Base-by-base conservation (phyloP, 148 eudicot species). In the Camellia lanceoleosa region DNA sequence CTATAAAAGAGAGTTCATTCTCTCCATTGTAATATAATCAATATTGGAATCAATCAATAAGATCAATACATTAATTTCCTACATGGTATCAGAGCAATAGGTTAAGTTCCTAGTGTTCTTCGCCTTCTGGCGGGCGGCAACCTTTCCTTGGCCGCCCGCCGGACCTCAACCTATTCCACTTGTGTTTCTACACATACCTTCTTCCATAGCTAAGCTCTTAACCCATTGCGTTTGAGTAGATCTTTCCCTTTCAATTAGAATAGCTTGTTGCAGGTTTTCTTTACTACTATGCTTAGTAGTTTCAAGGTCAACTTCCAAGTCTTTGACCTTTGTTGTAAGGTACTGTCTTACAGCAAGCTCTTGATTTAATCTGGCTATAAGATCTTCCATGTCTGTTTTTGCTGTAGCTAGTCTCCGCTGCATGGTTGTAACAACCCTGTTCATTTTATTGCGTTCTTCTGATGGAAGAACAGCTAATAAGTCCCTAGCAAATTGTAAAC, bases 331-430 rank as follows among this genome's bases (percentile, higher is more conserved):
- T 55, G 97, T 89, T 51, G 92, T 89, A 72, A 95, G 97, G 85
- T 90, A 93, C 77, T 95, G 92, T 80, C 91, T 89, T 73, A 90
- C 96, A 74, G 98, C 91, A 81, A 85, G 82, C 86, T 95, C 98
- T 86, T 95, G 97, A 85, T 95, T 87, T 77, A 95, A 83, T 82
- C 96, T 91, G 46, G 94, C 89, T 74, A 93, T 86, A 80, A 93
- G 92, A 86, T 91, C 98, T 86, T 95, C 97, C 94, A 93, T 90
- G 82, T 95, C 98, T 38, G 92, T 92, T 85, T 89, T 95, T 74
- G 97, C 94, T 19, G 93, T 87, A 61, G 83, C 85, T 79, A 95
- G 78, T 81, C 97, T 90, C 78, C 85, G 88, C 67, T 90, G 88
- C 91, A 93, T 71, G 79, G 93, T 87, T 77, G 19, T 77, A 76